Evolutionary conservation across 768 basidiomycete genomes (phyloP).

Genomic region (Tulasnella sp.): DNA sequence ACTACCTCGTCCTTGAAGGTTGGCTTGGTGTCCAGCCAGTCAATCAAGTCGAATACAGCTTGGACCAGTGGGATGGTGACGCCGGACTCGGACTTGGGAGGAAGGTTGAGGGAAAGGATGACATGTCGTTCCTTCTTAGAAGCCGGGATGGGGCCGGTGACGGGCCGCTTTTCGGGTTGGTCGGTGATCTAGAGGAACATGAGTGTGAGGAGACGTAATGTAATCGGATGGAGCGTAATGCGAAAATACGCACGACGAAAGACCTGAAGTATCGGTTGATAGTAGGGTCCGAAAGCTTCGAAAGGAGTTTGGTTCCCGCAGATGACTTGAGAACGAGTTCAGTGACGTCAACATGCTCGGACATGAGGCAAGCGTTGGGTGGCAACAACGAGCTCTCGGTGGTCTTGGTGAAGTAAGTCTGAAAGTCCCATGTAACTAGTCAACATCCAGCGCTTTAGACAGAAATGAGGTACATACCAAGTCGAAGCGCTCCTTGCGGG

Average conservation of each 20-base stretch:
- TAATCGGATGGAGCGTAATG: neutral
- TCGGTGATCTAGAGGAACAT: constrained; percentile 66
- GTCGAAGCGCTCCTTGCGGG: constrained; percentile 82
- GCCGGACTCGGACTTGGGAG: constrained; percentile 52
- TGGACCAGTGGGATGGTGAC: constrained; percentile 64
- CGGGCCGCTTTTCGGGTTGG: constrained; percentile 76
- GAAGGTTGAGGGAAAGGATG: constrained; percentile 65
- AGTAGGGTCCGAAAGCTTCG: constrained; percentile 65
- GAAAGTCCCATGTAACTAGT: constrained; percentile 16
- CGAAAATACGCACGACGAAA: constrained; percentile 63
- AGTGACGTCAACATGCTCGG: constrained; percentile 86
- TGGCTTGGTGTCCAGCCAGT: constrained; percentile 55
- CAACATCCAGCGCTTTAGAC: neutral
- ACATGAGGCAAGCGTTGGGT: constrained; percentile 69
- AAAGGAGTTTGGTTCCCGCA: constrained; percentile 54
- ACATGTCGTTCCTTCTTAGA: constrained; percentile 70
- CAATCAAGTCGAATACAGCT: constrained; percentile 74
- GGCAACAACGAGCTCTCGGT: constrained; percentile 68
- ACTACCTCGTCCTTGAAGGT: constrained; percentile 68
- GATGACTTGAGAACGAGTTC: constrained; percentile 71
- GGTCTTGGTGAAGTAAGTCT: constrained; percentile 72
- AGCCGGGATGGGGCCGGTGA: constrained; percentile 50
- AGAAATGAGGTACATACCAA: constrained; percentile 58
- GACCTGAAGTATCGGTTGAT: constrained; percentile 80
- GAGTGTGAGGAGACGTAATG: constrained; percentile 18